Evolutionary conservation across 2,329 filamentous ascomycete species (phyloP).

Genomic region (Allantophomopsis cytisporea): DNA sequence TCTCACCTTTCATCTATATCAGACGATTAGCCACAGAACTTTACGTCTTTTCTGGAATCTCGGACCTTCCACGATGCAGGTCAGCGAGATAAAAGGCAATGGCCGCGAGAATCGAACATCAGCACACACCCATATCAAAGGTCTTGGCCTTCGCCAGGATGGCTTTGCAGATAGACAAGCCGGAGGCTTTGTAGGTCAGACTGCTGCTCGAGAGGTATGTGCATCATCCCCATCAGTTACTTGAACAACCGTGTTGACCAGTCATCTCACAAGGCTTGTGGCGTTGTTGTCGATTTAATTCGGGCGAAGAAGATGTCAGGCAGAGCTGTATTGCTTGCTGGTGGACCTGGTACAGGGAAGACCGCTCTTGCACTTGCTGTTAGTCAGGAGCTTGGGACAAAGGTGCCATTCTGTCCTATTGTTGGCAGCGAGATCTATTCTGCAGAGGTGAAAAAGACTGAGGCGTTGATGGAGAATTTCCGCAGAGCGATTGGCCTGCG

Average conservation of each 20-base stretch:
- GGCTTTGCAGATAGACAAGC: conserved; percentile 70
- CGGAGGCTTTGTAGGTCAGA: conserved; percentile 83
- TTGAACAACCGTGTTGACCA: conserved; percentile 86
- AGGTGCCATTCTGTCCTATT: conserved; percentile 97
- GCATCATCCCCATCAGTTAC: conserved; percentile 23
- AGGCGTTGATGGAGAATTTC: conserved; percentile 99
- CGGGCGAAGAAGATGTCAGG: conserved; percentile 96
- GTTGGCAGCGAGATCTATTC: conserved; percentile 97
- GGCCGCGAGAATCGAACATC: conserved; percentile 92
- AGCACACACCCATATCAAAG: conserved; percentile 95
- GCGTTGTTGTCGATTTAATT: conserved; percentile 91
- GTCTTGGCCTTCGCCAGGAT: conserved; percentile 74
- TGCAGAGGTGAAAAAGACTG: conserved; percentile 98
- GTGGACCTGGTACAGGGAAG: conserved; percentile 93
- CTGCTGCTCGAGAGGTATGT: conserved; percentile 71
- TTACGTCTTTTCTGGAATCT: too few species aligned
- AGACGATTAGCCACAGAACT: too few species aligned
- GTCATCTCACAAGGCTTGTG: conserved; percentile 72
- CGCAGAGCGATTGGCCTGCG: conserved; percentile 89
- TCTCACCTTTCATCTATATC: too few species aligned
- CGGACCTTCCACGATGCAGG: conserved; percentile 49
- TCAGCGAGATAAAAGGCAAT: conserved; percentile 90
- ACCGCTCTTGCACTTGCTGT: conserved; percentile 91
- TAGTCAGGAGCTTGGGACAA: conserved; percentile 92
- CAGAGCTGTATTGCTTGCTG: conserved; percentile 81